A percentile compares a stretch with the other conserved stretches of the same genome.
Evolutionary conservation across 2,329 filamentous ascomycete genomes (phyloP).

Genomic region (Aspergillus fructus): DNA sequence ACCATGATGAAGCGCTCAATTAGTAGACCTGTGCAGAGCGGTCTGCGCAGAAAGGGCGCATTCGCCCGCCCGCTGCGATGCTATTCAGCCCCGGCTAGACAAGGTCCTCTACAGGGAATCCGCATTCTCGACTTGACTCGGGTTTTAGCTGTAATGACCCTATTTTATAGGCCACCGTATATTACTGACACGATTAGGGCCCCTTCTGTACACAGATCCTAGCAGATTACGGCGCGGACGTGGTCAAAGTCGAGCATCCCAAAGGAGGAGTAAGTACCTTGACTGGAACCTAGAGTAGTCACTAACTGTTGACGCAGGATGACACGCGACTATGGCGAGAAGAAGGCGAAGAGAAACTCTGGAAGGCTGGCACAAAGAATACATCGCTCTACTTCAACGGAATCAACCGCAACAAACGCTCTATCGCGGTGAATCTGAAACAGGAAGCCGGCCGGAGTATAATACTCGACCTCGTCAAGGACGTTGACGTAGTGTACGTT

Average conservation of each 20-base stretch:
- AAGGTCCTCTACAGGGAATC: background rate
- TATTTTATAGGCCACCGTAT: background rate
- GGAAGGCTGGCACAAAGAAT: constrained; percentile 23
- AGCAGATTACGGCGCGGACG: constrained; percentile 46
- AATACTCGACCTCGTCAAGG: constrained; percentile 35
- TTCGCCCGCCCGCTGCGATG: background rate
- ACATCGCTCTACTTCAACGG: constrained; percentile 47
- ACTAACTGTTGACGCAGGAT: constrained; percentile 12
- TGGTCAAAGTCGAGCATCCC: constrained; percentile 41
- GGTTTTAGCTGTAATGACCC: constrained; percentile 26
- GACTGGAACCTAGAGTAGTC: no score
- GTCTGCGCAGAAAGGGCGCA: background rate
- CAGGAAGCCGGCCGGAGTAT: constrained; percentile 28
- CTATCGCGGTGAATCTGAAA: constrained; percentile 37
- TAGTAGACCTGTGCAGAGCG: background rate
- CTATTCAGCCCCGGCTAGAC: background rate
- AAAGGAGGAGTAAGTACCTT: constrained; percentile 21
- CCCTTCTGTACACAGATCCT: constrained; percentile 47
- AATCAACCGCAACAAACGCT: constrained; percentile 48
- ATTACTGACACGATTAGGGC: constrained; percentile 19
- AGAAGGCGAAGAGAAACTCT: constrained; percentile 27
- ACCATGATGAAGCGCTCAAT: no score
- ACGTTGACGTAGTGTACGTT: constrained; percentile 37
- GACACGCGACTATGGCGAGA: constrained; percentile 35
- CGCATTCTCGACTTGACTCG: constrained; percentile 30